Evolutionary conservation across 2,329 filamentous ascomycete species (phyloP).

Genomic region (Beauveria sp.): DNA sequence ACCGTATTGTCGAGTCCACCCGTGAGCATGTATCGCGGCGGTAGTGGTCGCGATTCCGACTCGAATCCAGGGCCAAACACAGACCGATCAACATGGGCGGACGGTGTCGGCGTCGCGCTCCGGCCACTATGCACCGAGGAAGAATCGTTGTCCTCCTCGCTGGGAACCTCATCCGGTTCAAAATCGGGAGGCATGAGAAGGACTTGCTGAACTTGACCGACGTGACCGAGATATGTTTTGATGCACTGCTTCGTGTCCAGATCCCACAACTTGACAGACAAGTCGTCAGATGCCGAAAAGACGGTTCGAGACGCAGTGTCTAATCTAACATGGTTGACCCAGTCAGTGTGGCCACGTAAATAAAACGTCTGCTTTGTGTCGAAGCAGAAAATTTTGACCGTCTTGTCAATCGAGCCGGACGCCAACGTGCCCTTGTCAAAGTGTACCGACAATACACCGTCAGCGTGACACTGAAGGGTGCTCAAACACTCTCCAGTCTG

Average conservation of each 20-base stretch:
- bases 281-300: slow-evolving; percentile 89
- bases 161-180: slow-evolving; percentile 65
- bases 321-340: slow-evolving; percentile 93
- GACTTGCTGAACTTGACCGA: slow-evolving; percentile 91
- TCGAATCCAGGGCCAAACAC: slow-evolving; percentile 58
- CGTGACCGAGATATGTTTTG: slow-evolving; percentile 74
- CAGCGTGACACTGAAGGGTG: slow-evolving; percentile 70
- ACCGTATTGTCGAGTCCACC: slow-evolving; percentile 88
- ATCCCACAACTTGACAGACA: slow-evolving; percentile 88
- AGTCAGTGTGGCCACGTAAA: slow-evolving; percentile 80
- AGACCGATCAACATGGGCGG: slow-evolving; percentile 37
- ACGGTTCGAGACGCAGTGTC: slow-evolving; percentile 76
- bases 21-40: slow-evolving; percentile 87
- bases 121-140: slow-evolving; percentile 41
- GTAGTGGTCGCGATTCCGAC: slow-evolving; percentile 58
- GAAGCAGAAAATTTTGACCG: slow-evolving; percentile 89
- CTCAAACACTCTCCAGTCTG: slow-evolving; percentile 79
- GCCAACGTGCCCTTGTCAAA: slow-evolving; percentile 80
- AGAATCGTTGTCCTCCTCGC: slow-evolving; percentile 46
- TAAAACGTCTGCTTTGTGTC: slow-evolving; percentile 72
- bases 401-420: slow-evolving; percentile 83
- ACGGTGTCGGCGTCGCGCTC: slow-evolving; percentile 32
- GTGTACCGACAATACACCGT: slow-evolving; percentile 80
- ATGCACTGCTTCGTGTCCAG: slow-evolving; percentile 77
- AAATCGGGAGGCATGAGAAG: slow-evolving; percentile 79